Conservation (phyloP, 176 grass and related monocot species). For the Triticum timopheevii region DNA sequence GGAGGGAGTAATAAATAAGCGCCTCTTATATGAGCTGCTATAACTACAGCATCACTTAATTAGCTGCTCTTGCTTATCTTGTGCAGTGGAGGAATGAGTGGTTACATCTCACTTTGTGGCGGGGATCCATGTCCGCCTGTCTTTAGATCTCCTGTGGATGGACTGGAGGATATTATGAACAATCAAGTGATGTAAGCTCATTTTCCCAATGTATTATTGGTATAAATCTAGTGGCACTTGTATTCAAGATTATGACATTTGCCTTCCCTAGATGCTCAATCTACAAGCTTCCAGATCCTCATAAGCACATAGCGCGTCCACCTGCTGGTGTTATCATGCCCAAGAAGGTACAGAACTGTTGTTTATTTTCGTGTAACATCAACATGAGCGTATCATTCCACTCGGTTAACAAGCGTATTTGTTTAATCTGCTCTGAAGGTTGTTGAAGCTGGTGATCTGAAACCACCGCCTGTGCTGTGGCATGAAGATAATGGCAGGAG, state of each 20-base stretch:
- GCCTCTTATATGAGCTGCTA: background rate
- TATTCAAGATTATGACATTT: constrained; percentile 28
- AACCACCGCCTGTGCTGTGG: constrained; percentile 90
- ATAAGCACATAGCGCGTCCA: constrained; percentile 76
- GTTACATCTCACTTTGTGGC: constrained; percentile 79
- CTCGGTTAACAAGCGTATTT: constrained; percentile 1
- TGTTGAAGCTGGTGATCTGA: constrained; percentile 81
- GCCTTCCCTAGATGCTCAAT: constrained; percentile 71
- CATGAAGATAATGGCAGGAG: constrained; percentile 88
- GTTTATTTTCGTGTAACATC: constrained; percentile 17
- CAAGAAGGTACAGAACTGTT: constrained; percentile 61
- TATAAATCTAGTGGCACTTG: constrained; percentile 6
- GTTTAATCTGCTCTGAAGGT: constrained; percentile 47
- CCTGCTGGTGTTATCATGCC: constrained; percentile 86
- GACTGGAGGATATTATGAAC: constrained; percentile 79
- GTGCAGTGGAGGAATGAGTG: constrained; percentile 94
- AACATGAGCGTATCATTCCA: background rate
- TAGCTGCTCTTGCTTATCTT: constrained; percentile 27
- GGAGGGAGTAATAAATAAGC: background rate
- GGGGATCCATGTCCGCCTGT: constrained; percentile 86
- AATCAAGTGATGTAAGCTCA: constrained; percentile 97
- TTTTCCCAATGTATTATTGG: background rate
- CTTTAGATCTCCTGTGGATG: constrained; percentile 85
- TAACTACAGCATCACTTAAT: background rate
- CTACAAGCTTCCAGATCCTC: constrained; percentile 90